A percentile compares a stretch with the other conserved stretches of the same genome.
phyloP scores from a whole-genome alignment of 768 basidiomycete species.

The Sarcomyxa edulis region DNA sequence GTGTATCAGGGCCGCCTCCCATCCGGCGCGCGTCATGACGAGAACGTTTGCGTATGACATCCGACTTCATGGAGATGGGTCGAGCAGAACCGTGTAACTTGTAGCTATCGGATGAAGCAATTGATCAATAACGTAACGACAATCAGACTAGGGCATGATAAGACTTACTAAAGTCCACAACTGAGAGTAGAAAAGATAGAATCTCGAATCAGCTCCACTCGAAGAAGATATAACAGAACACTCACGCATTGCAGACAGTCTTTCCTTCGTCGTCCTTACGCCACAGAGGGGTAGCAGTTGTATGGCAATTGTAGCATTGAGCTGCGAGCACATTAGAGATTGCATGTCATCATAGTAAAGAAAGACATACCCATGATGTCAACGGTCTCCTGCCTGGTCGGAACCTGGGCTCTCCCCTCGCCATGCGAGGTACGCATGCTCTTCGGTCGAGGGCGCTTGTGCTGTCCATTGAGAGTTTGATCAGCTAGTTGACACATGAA shows the following conservation, averaged over 20 bases:
- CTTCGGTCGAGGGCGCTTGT: constrained; percentile 86
- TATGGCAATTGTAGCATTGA: constrained; percentile 88
- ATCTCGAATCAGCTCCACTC: background rate
- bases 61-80: constrained; percentile 89
- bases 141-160: background rate
- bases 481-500: constrained; percentile 7
- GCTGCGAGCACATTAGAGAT: constrained; percentile 39
- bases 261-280: constrained; percentile 89
- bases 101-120: constrained; percentile 30
- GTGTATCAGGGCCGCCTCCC: constrained; percentile 53
- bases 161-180: constrained; percentile 59
- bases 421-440: constrained; percentile 77
- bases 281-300: constrained; percentile 86
- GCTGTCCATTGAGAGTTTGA: constrained; percentile 33
- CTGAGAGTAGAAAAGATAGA: constrained; percentile 27
- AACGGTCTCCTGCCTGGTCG: constrained; percentile 63
- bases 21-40: constrained; percentile 70
- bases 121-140: no score
- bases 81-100: constrained; percentile 83
- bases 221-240: constrained; percentile 14
- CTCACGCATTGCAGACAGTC: constrained; percentile 88
- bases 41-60: constrained; percentile 84
- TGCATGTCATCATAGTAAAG: constrained; percentile 22
- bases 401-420: constrained; percentile 60
- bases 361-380: constrained; percentile 61